phyloP scores from a whole-genome alignment of 306 rosid genomes.

The Fagus sylvatica region DNA sequence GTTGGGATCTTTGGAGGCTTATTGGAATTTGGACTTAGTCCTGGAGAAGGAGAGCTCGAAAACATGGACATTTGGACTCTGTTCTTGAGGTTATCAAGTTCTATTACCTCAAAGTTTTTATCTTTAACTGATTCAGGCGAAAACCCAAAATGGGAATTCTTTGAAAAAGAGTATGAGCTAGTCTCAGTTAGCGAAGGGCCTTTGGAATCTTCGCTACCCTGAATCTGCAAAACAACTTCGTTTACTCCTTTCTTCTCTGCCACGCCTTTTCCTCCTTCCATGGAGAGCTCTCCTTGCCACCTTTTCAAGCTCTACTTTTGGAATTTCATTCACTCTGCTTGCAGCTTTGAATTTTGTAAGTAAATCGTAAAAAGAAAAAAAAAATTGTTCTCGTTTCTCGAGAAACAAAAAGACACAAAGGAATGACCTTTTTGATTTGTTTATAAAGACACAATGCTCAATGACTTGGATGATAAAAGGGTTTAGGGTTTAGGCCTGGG shows the following conservation, averaged over 20 bases:
- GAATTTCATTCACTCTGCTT: neutral
- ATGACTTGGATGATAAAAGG: too few relatives aligned
- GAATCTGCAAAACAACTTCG: slow-evolving; percentile 60
- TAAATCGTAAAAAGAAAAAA: too few relatives aligned
- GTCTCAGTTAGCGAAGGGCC: neutral
- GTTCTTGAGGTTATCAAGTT: slow-evolving; percentile 25
- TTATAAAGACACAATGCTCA: too few relatives aligned
- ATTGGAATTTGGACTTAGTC: slow-evolving; percentile 7
- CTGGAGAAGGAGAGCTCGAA: slow-evolving; percentile 30
- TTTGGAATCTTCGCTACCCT: slow-evolving; percentile 22
- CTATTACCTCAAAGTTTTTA: slow-evolving; percentile 33
- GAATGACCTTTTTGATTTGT: too few relatives aligned
- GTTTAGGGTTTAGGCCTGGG: too few relatives aligned
- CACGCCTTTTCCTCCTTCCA: slow-evolving; percentile 38
- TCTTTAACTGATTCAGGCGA: slow-evolving; percentile 20
- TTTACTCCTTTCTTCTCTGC: slow-evolving; percentile 43
- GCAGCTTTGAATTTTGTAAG: slow-evolving; percentile 3
- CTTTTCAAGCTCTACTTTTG: neutral
- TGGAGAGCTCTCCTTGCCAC: neutral
- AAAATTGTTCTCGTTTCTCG: too few relatives aligned
- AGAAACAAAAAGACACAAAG: too few relatives aligned
- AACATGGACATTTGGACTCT: slow-evolving; percentile 14
- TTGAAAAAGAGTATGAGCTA: slow-evolving; percentile 21
- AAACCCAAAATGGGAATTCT: slow-evolving; percentile 30
- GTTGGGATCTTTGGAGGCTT: slow-evolving; percentile 46